Conservation (phyloP, 2,329 filamentous ascomycete species). For the Escovopsis sp. region DNA sequence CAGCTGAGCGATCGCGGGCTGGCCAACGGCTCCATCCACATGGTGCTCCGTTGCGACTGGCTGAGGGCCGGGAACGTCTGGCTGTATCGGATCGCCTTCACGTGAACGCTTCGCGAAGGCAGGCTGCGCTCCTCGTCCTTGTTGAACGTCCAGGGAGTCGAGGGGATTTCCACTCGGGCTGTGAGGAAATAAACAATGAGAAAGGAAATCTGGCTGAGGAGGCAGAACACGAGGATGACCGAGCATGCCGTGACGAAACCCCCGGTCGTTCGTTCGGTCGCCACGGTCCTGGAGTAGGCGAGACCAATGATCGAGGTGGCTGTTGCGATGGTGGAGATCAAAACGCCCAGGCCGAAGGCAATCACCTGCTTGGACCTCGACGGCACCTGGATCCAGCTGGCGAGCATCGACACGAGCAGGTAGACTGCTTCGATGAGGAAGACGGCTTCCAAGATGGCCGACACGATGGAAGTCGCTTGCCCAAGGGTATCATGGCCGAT, state of each 20-base stretch:
- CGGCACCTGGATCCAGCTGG: conserved; percentile 9
- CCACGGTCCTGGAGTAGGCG: conserved; percentile 18
- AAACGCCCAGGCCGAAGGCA: conserved; percentile 16
- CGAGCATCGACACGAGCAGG: conserved; percentile 19
- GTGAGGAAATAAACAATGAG: conserved; percentile 28
- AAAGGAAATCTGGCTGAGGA: conserved; percentile 33
- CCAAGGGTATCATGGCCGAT: conserved; percentile 2
- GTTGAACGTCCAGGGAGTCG: conserved; percentile 12
- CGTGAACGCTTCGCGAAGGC: conserved; percentile 10
- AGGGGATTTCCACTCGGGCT: conserved; percentile 15
- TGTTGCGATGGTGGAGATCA: conserved; percentile 29
- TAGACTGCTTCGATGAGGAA: conserved; percentile 13
- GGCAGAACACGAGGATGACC: conserved; percentile 28
- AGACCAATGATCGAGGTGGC: conserved; percentile 29
- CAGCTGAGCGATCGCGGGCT: conserved; percentile 27
- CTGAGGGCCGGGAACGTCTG: conserved; percentile 23
- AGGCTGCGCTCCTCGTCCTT: conserved; percentile 12
- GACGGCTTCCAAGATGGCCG: conserved; percentile 15
- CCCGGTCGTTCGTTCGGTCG: background rate
- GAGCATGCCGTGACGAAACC: conserved; percentile 28
- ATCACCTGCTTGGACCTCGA: conserved; percentile 12
- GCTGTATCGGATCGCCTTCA: conserved; percentile 39
- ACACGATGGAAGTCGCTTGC: conserved; percentile 10
- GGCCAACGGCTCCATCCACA: conserved; percentile 19
- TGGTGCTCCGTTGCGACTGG: conserved; percentile 18